Percentiles rank a stretch among this genome's conserved stretches.
phyloP scores from a whole-genome alignment of 169 alveolate species.

The Cryptosporidium andersoni region DNA sequence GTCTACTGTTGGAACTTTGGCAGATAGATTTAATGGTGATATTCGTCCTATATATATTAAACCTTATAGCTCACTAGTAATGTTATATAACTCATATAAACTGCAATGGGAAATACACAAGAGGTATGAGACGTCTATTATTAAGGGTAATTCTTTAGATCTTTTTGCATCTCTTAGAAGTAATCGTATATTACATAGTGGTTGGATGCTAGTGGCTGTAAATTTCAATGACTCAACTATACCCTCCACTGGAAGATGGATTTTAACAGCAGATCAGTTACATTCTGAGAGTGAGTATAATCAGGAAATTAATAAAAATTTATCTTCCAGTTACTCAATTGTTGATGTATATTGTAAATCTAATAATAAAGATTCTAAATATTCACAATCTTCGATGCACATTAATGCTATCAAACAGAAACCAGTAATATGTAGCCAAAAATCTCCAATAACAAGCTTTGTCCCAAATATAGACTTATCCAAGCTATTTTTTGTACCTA shows the following conservation, averaged over 20 bases:
- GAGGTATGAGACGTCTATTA: not conserved
- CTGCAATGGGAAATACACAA: conserved; percentile 64
- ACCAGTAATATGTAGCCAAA: conserved; percentile 19
- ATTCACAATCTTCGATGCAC: conserved; percentile 4
- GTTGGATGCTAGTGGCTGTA: conserved; percentile 47
- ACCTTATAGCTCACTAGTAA: conserved; percentile 45
- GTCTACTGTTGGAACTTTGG: conserved; percentile 40
- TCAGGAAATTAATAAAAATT: not conserved
- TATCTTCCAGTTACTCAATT: not conserved
- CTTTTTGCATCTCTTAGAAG: conserved; percentile 8
- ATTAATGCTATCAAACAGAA: conserved; percentile 7
- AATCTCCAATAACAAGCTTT: conserved; percentile 37
- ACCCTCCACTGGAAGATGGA: conserved; percentile 60
- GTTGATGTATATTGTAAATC: conserved; percentile 45
- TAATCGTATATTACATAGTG: not conserved
- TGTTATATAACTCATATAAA: conserved; percentile 35
- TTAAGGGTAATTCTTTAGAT: not conserved
- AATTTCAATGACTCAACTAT: conserved; percentile 31
- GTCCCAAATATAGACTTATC: conserved; percentile 9
- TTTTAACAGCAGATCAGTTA: not conserved
- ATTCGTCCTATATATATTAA: conserved; percentile 29
- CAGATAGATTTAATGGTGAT: conserved; percentile 53
- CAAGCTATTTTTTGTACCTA: conserved; percentile 16
- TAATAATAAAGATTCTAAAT: conserved; percentile 1
- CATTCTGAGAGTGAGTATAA: not conserved